Evolutionary conservation across 345 rosid species (phyloP), one percentile per base, ranked within the genome.

Genomic region (Sonneratia alba): DNA sequence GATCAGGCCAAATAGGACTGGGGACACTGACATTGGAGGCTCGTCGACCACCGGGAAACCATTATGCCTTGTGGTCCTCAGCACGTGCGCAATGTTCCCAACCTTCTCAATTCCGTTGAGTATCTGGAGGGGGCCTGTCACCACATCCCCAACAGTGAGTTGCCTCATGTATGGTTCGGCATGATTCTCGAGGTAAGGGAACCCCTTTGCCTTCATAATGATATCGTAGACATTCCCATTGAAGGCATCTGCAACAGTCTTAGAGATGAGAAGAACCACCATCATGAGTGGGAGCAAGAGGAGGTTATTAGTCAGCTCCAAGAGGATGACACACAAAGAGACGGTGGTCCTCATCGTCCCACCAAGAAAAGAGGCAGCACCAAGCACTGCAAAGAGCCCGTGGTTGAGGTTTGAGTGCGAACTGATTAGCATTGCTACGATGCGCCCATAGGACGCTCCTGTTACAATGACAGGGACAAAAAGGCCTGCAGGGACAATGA

Each of bases 301-400:
- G 9, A 95, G 88, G 76, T 92, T 95, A 79, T 90, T 95, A 48
- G 97, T 95, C 73, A 92, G 75, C 83, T 95, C 98, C 74, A 92
- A 82, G 72, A 95, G 83, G 74, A 95, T 87, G 37, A 89, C 98
- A 77, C 97, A 90, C 34, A 91, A 78, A 56, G 97, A 95, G 57
- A 95, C 94, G 0, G 99, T 95, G 92, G 83, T 88, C 85, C 97
- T 86, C 99, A 92, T 95, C 36, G 99, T 82, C 74, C 99, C 98
- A 6, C 96, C 97, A 16, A 90, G 93, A 77, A 95, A 82, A 22
- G 99, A 87, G 10, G 97, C 93, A 74, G 97, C 97, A 51, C 97
- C 99, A 3, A 95, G 87, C 71, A 90, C 97, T 48, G 97, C 99
- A 72, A 82, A 95, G 56, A 94, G 90, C 68, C 97, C 97, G 9